phyloP scores from a whole-genome alignment of 805 yeast genomes.

The Pichia rugopelliculosa region DNA sequence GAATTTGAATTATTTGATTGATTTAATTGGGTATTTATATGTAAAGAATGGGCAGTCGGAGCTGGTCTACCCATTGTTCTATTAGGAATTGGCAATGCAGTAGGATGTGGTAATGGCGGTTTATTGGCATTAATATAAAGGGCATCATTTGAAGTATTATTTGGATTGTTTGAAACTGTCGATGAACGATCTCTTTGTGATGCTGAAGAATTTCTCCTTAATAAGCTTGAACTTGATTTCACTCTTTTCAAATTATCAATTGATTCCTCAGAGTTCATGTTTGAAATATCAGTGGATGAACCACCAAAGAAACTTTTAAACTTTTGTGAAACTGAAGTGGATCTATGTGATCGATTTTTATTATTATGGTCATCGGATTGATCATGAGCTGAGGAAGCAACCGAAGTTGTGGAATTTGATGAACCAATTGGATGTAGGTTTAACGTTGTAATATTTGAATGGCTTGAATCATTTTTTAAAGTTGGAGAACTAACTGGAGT shows the following conservation, averaged over 20 bases:
- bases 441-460: neutral
- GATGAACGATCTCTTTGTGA: neutral
- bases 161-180: neutral
- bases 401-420: neutral
- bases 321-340: conserved; percentile 26
- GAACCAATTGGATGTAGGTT: neutral
- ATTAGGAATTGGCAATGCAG: conserved; percentile 14
- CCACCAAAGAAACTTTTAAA: conserved; percentile 23
- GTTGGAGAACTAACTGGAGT: conserved; percentile 2
- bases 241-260: neutral
- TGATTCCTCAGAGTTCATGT: neutral
- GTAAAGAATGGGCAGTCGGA: neutral
- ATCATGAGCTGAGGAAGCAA: neutral
- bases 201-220: neutral
- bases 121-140: neutral
- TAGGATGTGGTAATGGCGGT: neutral
- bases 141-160: neutral
- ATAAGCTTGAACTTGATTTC: neutral
- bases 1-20: neutral
- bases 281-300: neutral
- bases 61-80: conserved; percentile 11
- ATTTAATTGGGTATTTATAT: neutral
- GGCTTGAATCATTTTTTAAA: neutral
- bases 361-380: neutral
- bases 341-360: conserved; percentile 11